Evolutionary conservation across 2,329 filamentous ascomycete genomes (phyloP), one percentile per base, ranked within the genome.

Genomic region (Xylaria sp.): DNA sequence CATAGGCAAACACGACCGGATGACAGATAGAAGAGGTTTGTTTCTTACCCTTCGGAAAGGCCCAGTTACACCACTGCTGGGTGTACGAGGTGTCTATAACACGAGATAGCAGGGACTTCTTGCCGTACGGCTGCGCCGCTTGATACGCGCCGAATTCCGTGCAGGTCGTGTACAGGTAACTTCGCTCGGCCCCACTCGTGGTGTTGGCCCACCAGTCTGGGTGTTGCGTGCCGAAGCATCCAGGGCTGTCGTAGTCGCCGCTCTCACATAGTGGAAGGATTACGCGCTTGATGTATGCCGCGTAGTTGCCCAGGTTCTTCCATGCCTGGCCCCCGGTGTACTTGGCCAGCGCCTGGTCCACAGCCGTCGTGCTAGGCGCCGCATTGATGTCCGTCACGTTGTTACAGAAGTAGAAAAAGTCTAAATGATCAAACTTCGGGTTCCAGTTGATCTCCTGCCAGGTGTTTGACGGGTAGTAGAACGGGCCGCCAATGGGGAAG

Each of bases 361-460:
- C 76, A 3, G 78, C 77, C 1, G 81, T 82, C 63, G 85, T 79
- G 51, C 80, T 80, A n/a, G 76, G 77, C 0, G 85, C 81, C 0
- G 84, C 80, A 63, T 83, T 73, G 41, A 81, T 73, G 67, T 86
- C 81, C 1, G 85, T 86, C 41, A 87, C 81, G 64, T 86, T 87
- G 15, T 77, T 78, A 76, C 85, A 87, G 77, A 88, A 88, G 34
- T 81, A 69, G 76, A 82, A 87, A 75, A 87, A 87, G 71, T 87
- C 84, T 12, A 80, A 74, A 6, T 78, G 78, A 34, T 79, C 81
- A 68, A 82, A 81, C 0, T 69, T 75, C 0, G 73, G 62, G 58
- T 77, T 76, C 85, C 85, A 88, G 69, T 84, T 85, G 18, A 88
- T 78, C 73, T 87, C 85, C 76, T 87, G 85, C 85, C 85, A 87